Conservation (phyloP, 768 basidiomycete species). For the Mycena filopes region DNA sequence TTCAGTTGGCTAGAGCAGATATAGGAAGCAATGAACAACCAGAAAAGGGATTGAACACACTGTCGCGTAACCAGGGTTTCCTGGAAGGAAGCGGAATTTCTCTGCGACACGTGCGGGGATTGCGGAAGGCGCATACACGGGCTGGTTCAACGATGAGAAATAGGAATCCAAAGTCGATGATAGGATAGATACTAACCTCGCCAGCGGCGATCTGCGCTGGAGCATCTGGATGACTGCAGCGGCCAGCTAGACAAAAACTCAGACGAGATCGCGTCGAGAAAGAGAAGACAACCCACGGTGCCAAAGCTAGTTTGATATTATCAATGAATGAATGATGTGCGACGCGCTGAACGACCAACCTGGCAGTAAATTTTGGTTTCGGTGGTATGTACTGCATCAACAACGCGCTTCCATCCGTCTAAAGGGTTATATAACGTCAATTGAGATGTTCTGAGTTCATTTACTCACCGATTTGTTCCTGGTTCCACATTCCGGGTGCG, state of each 20-base stretch:
- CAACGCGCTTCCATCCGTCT: constrained; percentile 56
- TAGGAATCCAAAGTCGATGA: too few relatives aligned
- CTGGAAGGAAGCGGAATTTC: constrained; percentile 40
- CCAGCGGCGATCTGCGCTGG: constrained; percentile 49
- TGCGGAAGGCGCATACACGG: constrained; percentile 53
- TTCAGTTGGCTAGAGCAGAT: constrained; percentile 36
- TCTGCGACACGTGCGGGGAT: constrained; percentile 31
- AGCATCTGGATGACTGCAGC: constrained; percentile 14
- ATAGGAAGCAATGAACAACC: too few relatives aligned
- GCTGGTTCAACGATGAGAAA: constrained; percentile 36
- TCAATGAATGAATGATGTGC: constrained; percentile 2
- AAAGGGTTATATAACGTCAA: neutral
- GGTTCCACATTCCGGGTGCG: constrained; percentile 56
- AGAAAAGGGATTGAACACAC: neutral
- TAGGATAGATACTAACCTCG: constrained; percentile 44
- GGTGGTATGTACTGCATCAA: constrained; percentile 55
- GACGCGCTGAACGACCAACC: neutral
- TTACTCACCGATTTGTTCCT: constrained; percentile 46
- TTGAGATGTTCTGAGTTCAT: too few relatives aligned
- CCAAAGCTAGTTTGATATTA: constrained; percentile 1
- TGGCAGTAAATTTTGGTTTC: constrained; percentile 51
- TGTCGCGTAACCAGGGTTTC: constrained; percentile 40
- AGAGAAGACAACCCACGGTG: neutral
- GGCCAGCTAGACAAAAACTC: constrained; percentile 2
- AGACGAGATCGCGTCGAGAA: neutral